Evolutionary conservation across 768 basidiomycete species (phyloP), one percentile per base, ranked within the genome.

Genomic region (Termitomyces bulborhizus): DNA sequence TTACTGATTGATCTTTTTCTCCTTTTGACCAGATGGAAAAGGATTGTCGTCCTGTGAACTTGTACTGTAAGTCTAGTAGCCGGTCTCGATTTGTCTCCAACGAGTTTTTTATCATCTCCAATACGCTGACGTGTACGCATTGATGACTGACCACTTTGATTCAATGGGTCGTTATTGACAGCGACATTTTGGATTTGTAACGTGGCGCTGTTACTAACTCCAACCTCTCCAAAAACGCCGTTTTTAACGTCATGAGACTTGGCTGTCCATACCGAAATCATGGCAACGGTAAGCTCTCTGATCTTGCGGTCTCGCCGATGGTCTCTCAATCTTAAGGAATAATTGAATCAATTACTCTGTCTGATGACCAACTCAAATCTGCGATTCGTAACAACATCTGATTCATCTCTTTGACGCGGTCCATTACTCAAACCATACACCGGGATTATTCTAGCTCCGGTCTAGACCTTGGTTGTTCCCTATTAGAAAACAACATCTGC

Each of bases 231-330:
- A 21, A 21, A 21, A 21, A 21, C 21, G 85, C 61, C 31, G 4
- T 7, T 31, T 86, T 43, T 75, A 8, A 32, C 86, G 64, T 70
- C 31, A 83, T 36, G n/a, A n/a, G 83, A 84, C 65, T 70, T 86
- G 18, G 81, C 74, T 27, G 77, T 85, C 24, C 83, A 85, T 62
- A 79, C 78, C 4, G 77, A 84, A 44, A 75, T 85, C 31, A 80
- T 73, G 48, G 82, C 80, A 29, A 86, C 85, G 40, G 83, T 84
- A 63, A 68, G 76, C 53, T 47, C 32, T 27, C 15, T 16, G 15
- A 8, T 27, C 18, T 39, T 34, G 13, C 40, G 29, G 48, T 46
- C 44, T 57, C 54, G 45, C 26, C 45, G 7, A 29, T 46, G 7
- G 31, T 18, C 29, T 31, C 29, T 31, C 29, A 31, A 31, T 46